phyloP scores from a whole-genome alignment of 31 red algal species.

The Odonthalia washingtoniensis region DNA sequence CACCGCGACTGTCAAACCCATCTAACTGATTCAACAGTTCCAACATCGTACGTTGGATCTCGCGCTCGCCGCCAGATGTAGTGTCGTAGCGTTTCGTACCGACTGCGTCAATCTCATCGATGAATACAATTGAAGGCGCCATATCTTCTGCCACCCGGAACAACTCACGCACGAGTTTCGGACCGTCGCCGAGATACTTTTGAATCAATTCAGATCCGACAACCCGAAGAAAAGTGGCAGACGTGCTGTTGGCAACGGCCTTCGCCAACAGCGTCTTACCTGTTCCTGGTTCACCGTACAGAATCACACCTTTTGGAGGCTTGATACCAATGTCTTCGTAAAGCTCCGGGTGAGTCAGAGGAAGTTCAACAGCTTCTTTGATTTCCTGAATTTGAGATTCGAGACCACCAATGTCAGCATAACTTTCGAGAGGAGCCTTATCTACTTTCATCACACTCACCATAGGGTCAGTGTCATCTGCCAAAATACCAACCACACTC shows the following conservation, averaged over 20 bases:
- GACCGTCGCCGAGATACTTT: slow-evolving; percentile 99
- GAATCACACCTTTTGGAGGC: slow-evolving; percentile 98
- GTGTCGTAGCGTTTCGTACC: slow-evolving; percentile 96
- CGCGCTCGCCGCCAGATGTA: slow-evolving; percentile 88
- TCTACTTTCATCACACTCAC: slow-evolving; percentile 99
- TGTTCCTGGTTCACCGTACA: slow-evolving; percentile 98
- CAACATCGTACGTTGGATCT: slow-evolving; percentile 99
- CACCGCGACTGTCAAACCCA: slow-evolving; percentile 90
- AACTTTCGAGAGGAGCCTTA: slow-evolving; percentile 95
- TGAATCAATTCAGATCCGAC: slow-evolving; percentile 98
- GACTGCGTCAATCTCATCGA: slow-evolving; percentile 99
- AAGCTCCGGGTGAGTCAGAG: slow-evolving; percentile 97
- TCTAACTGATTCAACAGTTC: slow-evolving; percentile 99
- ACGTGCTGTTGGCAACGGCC: slow-evolving; percentile 97
- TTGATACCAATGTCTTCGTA: slow-evolving; percentile 99
- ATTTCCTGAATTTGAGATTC: slow-evolving; percentile 98
- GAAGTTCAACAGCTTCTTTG: slow-evolving; percentile 97
- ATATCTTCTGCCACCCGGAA: slow-evolving; percentile 95
- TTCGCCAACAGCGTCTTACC: slow-evolving; percentile 98
- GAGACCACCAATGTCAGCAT: slow-evolving; percentile 95
- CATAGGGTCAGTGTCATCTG: slow-evolving; percentile 97
- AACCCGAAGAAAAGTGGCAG: slow-evolving; percentile 93
- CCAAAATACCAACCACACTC: slow-evolving; percentile 94
- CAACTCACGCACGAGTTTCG: slow-evolving; percentile 95
- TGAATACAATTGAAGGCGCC: slow-evolving; percentile 99